These are phyloP conservation scores for Suillus lakei DNA, from an alignment of 768 basidiomycete species.

Conservation along the genomic window DNA sequence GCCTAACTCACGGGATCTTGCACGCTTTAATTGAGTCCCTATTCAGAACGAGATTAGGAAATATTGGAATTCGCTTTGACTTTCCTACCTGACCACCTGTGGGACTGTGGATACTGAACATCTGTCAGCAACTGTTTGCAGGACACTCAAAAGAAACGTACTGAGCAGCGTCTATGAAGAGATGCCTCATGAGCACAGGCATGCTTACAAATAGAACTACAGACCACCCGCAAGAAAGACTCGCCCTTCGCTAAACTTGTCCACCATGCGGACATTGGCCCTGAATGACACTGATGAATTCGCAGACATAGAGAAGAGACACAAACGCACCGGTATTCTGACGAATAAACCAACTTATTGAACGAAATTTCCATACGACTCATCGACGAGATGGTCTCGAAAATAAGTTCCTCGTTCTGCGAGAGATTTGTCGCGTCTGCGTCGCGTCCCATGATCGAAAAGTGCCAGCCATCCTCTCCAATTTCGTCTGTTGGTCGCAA, in stretches of 20 bases:
- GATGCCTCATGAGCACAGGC: background rate
- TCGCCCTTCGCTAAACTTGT: slow-evolving; percentile 17
- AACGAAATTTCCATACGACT: slow-evolving; percentile 31
- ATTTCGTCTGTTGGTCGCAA: too few species aligned
- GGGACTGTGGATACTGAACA: slow-evolving; percentile 14
- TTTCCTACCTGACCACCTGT: slow-evolving; percentile 19
- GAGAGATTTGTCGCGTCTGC: too few species aligned
- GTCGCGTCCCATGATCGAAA: too few species aligned
- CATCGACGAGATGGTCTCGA: too few species aligned
- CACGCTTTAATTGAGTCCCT: slow-evolving; percentile 28
- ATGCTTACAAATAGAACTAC: background rate
- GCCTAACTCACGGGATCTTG: slow-evolving; percentile 26
- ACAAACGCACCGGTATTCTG: slow-evolving; percentile 24
- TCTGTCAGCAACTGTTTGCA: background rate
- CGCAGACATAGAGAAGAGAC: background rate
- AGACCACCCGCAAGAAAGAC: slow-evolving; percentile 23
- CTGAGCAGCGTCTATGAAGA: slow-evolving; percentile 17
- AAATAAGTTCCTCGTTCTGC: too few species aligned
- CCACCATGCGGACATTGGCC: slow-evolving; percentile 18
- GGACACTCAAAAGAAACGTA: background rate
- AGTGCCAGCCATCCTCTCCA: too few species aligned
- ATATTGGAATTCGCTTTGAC: background rate
- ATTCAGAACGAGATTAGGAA: slow-evolving; percentile 8
- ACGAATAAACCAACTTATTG: slow-evolving; percentile 26
- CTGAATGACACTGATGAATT: slow-evolving; percentile 4